Percentiles rank a stretch among this genome's conserved stretches.
Evolutionary conservation across 2,329 filamentous ascomycete species (phyloP).

Genomic region (Arachnopeziza araneosa): DNA sequence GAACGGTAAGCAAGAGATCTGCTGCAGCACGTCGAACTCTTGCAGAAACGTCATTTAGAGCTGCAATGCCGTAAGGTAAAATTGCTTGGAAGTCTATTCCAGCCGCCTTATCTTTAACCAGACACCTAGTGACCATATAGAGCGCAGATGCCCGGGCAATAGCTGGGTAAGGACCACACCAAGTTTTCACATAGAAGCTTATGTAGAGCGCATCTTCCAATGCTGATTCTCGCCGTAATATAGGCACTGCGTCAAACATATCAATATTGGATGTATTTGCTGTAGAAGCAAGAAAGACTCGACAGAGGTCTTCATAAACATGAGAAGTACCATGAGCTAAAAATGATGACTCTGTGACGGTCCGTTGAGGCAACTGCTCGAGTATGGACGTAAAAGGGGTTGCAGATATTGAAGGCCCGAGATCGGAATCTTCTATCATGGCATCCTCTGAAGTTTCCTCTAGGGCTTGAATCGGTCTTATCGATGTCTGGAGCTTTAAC

Average conservation of each 20-base stretch:
- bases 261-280: slow-evolving; percentile 36
- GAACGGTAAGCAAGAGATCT: slow-evolving; percentile 55
- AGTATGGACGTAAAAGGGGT: slow-evolving; percentile 25
- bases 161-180: slow-evolving; percentile 66
- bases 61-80: slow-evolving; percentile 73
- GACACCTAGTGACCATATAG: slow-evolving; percentile 52
- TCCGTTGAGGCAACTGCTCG: slow-evolving; percentile 27
- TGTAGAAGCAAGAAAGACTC: slow-evolving; percentile 51
- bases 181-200: slow-evolving; percentile 70
- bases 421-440: slow-evolving; percentile 41
- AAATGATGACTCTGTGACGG: slow-evolving; percentile 43
- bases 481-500: slow-evolving; percentile 65
- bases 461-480: slow-evolving; percentile 52
- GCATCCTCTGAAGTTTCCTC: slow-evolving; percentile 45
- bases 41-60: slow-evolving; percentile 69
- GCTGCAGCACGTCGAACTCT: slow-evolving; percentile 72
- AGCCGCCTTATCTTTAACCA: slow-evolving; percentile 45
- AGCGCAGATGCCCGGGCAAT: slow-evolving; percentile 65
- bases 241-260: slow-evolving; percentile 42
- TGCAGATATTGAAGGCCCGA: slow-evolving; percentile 21
- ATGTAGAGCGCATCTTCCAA: slow-evolving; percentile 61
- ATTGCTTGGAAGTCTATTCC: slow-evolving; percentile 68
- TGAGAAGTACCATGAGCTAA: slow-evolving; percentile 45
- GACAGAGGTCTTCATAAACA: slow-evolving; percentile 53
- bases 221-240: slow-evolving; percentile 49